Percentiles rank a stretch among this genome's conserved stretches.
These are phyloP conservation scores for Hamamelis virginiana DNA, from an alignment of 164 flowering plant species.

Conservation along the genomic window DNA sequence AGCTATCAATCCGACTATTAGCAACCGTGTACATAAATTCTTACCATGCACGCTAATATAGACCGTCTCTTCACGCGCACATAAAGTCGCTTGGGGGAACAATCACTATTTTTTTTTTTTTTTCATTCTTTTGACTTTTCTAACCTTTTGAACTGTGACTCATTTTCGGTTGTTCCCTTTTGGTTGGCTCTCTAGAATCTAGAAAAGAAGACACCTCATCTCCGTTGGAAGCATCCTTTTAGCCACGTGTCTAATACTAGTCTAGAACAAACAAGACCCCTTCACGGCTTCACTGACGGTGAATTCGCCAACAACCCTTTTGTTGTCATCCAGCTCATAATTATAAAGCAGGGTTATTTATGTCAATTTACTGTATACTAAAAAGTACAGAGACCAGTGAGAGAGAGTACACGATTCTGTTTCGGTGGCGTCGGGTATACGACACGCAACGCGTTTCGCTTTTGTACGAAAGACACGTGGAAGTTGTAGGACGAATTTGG, in stretches of 20 bases:
- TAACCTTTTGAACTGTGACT: not conserved
- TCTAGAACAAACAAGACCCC: not conserved
- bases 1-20: too few relatives aligned
- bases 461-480: conserved; percentile 4
- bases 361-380: not conserved
- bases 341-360: not conserved
- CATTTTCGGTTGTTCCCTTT: not conserved
- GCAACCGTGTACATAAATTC: too few relatives aligned
- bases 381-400: not conserved
- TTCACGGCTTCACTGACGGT: not conserved
- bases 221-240: not conserved
- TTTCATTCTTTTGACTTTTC: too few relatives aligned
- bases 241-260: too few relatives aligned
- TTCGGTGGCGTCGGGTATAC: not conserved
- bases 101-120: not conserved
- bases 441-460: not conserved
- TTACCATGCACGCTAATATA: too few relatives aligned
- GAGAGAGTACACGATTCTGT: conserved; percentile 1
- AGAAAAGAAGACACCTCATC: not conserved
- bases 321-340: too few relatives aligned
- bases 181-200: conserved; percentile 10
- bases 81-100: not conserved
- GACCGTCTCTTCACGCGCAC: not conserved
- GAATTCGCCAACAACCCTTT: not conserved
- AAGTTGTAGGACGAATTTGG: too few relatives aligned